Conservation (phyloP, 1,284 basidiomycete genomes). For the Meira nashicola region DNA sequence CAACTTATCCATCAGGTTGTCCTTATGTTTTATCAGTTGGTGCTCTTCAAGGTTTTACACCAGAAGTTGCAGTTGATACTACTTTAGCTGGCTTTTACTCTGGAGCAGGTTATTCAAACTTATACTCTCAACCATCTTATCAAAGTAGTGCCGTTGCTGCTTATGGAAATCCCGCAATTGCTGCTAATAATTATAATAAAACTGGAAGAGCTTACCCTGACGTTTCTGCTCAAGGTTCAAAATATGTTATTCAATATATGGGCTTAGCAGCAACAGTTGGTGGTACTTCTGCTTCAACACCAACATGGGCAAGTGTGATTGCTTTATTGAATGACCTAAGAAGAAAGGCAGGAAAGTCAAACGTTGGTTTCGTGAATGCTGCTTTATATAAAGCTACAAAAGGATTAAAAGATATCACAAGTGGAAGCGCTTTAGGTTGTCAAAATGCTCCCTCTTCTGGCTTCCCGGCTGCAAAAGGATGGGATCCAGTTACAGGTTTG, state of each 20-base stretch:
- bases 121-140: constrained; percentile 14
- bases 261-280: constrained; percentile 11
- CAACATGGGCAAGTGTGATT: constrained; percentile 14
- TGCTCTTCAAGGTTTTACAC: constrained; percentile 12
- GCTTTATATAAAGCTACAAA: constrained; percentile 27
- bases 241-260: not conserved
- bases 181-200: constrained; percentile 11
- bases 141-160: constrained; percentile 10
- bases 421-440: constrained; percentile 12
- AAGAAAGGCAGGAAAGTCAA: constrained; percentile 10
- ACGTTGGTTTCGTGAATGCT: constrained; percentile 18
- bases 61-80: constrained; percentile 12
- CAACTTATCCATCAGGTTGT: constrained; percentile 19
- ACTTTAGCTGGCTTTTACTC: constrained; percentile 15
- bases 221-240: constrained; percentile 15
- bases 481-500: constrained; percentile 12
- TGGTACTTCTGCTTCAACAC: constrained; percentile 18
- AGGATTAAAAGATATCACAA: constrained; percentile 17
- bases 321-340: constrained; percentile 16
- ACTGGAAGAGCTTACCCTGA: constrained; percentile 18
- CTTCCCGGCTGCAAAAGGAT: constrained; percentile 18
- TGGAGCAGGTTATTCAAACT: constrained; percentile 15
- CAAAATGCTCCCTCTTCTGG: constrained; percentile 6
- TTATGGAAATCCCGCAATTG: constrained; percentile 2
- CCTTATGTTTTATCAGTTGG: constrained; percentile 21